Percentiles rank a stretch among this genome's conserved stretches.
phyloP scores from a whole-genome alignment of 2,329 filamentous ascomycete species.

The Nothopassalora personata region DNA sequence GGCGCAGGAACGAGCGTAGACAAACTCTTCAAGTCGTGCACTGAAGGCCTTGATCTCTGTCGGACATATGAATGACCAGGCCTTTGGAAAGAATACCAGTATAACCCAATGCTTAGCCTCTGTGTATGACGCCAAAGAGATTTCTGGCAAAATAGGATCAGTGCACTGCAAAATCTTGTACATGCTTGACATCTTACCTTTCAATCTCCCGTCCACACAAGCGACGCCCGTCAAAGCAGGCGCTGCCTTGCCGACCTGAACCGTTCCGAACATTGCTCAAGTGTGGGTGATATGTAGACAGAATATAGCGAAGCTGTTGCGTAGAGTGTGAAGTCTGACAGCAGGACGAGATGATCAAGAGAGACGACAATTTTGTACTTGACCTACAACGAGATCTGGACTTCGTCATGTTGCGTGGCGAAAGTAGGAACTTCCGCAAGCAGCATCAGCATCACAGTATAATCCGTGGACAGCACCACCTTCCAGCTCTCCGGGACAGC shows the following conservation, averaged over 20 bases:
- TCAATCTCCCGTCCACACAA: constrained; percentile 30
- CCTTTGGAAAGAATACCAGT: constrained; percentile 62
- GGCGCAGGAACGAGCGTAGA: constrained; percentile 51
- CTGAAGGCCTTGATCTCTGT: constrained; percentile 63
- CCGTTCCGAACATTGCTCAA: constrained; percentile 8
- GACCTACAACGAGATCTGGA: neutral
- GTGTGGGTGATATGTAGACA: neutral
- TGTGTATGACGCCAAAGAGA: constrained; percentile 28
- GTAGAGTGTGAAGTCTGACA: neutral
- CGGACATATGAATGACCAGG: constrained; percentile 64
- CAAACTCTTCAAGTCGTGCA: constrained; percentile 56
- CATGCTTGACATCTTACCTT: constrained; percentile 14
- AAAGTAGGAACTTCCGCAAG: neutral
- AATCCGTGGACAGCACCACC: neutral
- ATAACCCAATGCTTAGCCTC: constrained; percentile 52
- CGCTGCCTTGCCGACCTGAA: constrained; percentile 27
- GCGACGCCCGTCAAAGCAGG: constrained; percentile 26
- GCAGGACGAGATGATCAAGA: neutral
- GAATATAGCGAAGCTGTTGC: neutral
- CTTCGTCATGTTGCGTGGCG: neutral
- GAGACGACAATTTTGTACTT: constrained; percentile 1
- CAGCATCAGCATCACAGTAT: neutral
- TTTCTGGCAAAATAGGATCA: constrained; percentile 14
- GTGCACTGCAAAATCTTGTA: neutral
- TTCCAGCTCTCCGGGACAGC: neutral